Base-by-base conservation (phyloP, 208 protist species). In the Crithidia brevicula region DNA sequence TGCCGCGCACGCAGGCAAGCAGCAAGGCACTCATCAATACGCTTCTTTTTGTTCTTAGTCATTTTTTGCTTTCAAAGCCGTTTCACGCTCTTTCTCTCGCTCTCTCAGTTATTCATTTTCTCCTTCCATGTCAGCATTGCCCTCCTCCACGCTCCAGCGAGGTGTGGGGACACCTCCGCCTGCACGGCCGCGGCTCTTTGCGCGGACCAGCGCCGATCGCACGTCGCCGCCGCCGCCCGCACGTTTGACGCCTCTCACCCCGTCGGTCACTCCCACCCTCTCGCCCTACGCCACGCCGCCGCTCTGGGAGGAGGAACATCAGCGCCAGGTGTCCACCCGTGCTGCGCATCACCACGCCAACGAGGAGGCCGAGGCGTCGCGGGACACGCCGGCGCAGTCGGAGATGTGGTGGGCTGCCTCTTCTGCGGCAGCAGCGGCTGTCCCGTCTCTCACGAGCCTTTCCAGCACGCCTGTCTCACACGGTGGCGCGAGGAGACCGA, bases 101-200 rank as follows among this genome's bases (percentile, higher is more conserved):
- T n/a, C n/a, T n/a, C n/a, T n/a, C n/a, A n/a, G n/a, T n/a, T 11
- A 40, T 11, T 6, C 36, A 40, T 16, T 40, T 7, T 20, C 42
- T 20, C 8, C 22, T 3, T 45, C 11, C 30, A 22, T 15, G 27
- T 43, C 23, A 27, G 61, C 42, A 7, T 51, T 31, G 5, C 22
- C 61, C 16, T 28, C 57, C 18, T 27, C 42, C 15, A 25, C 45
- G 45, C 31, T 61, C 18, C 50, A 51, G 30, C 62, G 56, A 7
- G 54, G 47, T 15, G 45, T 28, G 20, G 30, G 45, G 30, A 59
- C 53, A 1, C 62, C 63, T 25, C 61, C 54, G 3, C 70, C 69
- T 4, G 43, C 66, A 30, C 70, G 62, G 1, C 70, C 70, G 20
- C 70, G 62, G 6, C 62, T 76, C 22, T 70, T 76, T 25, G 28